Evolutionary conservation across 768 basidiomycete species (phyloP).

Genomic region (Mycena venus): DNA sequence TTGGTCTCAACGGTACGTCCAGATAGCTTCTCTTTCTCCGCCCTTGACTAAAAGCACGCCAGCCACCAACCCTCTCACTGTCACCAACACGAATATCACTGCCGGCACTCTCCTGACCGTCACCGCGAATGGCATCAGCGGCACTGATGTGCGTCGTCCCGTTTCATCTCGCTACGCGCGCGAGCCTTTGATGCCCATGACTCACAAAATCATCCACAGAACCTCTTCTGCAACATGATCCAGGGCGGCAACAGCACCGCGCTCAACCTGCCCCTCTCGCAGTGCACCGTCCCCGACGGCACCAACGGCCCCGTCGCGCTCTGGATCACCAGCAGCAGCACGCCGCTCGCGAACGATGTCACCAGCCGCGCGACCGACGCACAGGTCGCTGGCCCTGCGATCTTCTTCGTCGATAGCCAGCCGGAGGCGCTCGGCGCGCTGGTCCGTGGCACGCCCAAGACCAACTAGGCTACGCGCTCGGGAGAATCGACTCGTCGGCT

Average conservation of each 20-base stretch:
- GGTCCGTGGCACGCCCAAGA: constrained; percentile 42
- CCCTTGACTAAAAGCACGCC: background rate
- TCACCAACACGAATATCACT: constrained; percentile 69
- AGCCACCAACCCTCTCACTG: constrained; percentile 72
- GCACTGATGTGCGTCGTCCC: constrained; percentile 49
- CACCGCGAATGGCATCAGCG: constrained; percentile 67
- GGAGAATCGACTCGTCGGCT: background rate
- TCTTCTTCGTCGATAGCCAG: constrained; percentile 75
- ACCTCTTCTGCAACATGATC: constrained; percentile 82
- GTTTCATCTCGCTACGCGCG: background rate
- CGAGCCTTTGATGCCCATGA: background rate
- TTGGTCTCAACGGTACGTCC: constrained; percentile 66
- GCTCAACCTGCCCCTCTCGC: constrained; percentile 67
- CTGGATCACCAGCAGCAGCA: constrained; percentile 72
- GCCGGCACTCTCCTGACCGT: constrained; percentile 73
- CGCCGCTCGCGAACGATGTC: constrained; percentile 74
- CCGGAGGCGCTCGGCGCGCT: constrained; percentile 65
- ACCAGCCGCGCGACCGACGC: constrained; percentile 63
- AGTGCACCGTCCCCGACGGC: constrained; percentile 74
- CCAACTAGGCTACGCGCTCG: too few relatives aligned
- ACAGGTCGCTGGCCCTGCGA: constrained; percentile 78
- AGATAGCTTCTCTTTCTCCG: background rate
- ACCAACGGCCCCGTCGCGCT: constrained; percentile 83
- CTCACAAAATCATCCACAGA: background rate
- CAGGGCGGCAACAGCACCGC: constrained; percentile 68